Evolutionary conservation across 805 yeast genomes (phyloP).

Genomic region (Candida adriatica): DNA sequence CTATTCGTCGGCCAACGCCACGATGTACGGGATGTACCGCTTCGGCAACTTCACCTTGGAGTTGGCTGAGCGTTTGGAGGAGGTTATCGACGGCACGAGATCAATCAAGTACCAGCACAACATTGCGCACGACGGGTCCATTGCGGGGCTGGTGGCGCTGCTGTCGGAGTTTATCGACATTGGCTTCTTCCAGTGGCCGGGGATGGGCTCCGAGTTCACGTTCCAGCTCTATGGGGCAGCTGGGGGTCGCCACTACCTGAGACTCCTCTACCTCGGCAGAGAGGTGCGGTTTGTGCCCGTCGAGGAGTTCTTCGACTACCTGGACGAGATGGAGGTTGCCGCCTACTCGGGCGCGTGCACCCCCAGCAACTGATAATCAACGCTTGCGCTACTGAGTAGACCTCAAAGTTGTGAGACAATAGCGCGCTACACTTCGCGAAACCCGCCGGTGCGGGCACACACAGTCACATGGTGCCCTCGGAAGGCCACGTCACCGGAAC

Average conservation of each 20-base stretch:
- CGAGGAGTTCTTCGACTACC: slow-evolving; percentile 16
- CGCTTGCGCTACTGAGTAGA: too few species aligned
- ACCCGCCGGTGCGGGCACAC: too few species aligned
- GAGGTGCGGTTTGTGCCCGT: slow-evolving; percentile 16
- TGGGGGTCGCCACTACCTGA: slow-evolving; percentile 23
- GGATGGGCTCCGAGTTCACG: slow-evolving; percentile 38
- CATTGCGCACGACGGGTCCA: slow-evolving; percentile 37
- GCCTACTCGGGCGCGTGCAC: slow-evolving; percentile 9
- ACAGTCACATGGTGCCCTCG: too few species aligned
- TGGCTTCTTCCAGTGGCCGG: slow-evolving; percentile 36
- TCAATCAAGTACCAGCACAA: slow-evolving; percentile 31
- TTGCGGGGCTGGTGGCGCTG: slow-evolving; percentile 29
- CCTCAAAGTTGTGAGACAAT: too few species aligned
- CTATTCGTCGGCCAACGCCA: slow-evolving; percentile 28
- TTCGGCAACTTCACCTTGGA: slow-evolving; percentile 34
- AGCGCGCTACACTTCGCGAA: too few species aligned
- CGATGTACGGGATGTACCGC: slow-evolving; percentile 27
- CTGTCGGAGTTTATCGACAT: slow-evolving; percentile 25
- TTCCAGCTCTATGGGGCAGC: slow-evolving; percentile 31
- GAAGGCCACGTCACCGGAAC: too few species aligned
- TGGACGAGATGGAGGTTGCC: slow-evolving; percentile 12
- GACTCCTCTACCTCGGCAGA: slow-evolving; percentile 31
- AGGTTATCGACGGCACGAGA: slow-evolving; percentile 24
- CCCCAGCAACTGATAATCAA: not conserved
- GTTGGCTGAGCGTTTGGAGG: slow-evolving; percentile 25